Base-by-base conservation (phyloP, 495 filamentous ascomycete genomes). In the Penicillium manginii region DNA sequence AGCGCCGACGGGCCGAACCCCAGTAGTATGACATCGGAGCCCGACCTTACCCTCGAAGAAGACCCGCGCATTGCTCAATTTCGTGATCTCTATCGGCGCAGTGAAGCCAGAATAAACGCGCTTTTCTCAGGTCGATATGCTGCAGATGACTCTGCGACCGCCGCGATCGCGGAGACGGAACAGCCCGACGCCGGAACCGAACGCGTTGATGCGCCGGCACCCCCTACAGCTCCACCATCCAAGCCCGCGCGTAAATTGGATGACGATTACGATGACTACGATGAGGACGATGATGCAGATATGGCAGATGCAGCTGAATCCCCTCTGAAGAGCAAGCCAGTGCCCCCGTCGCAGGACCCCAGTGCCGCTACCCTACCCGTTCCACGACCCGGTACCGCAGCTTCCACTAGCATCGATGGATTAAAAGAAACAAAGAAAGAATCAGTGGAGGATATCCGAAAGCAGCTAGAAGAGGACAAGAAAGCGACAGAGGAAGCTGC, bases 401-500 rank as follows among this genome's bases (percentile, higher is more conserved):
- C 61, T 7, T 69, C 68, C 18, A 65, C 56, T 11, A 64, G 39
- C 32, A 63, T 64, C 10, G 78, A 78, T 31, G 65, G 60, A 40
- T 37, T 57, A 4, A 81, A 80, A 50, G 80, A 79, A 57, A 52
- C 49, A 56, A 83, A 72, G 83, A 88, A 73, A 72, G 82, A 73
- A 85, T 86, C 85, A 18, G 83, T 89, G 2, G 92, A 96, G 70
- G 91, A 96, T 72, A 84, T 92, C 71, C 91, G 93, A 58, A 96
- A 96, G 76, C 89, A 93, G 71, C 77, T 98, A 47, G 92, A 98
- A 72, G 90, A 96, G 68, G 91, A 93, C 68, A 96, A 93, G 72
- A 97, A 89, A 68, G 92, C 90, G 21, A 92, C 91, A 17, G 93
- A 97, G 69, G 91, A 96, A 64, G 88, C 91, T 47, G 94, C 89